Percentiles rank a stretch among this genome's conserved stretches.
Conservation (phyloP, 768 basidiomycete species). For the Gymnopilus junonius region DNA sequence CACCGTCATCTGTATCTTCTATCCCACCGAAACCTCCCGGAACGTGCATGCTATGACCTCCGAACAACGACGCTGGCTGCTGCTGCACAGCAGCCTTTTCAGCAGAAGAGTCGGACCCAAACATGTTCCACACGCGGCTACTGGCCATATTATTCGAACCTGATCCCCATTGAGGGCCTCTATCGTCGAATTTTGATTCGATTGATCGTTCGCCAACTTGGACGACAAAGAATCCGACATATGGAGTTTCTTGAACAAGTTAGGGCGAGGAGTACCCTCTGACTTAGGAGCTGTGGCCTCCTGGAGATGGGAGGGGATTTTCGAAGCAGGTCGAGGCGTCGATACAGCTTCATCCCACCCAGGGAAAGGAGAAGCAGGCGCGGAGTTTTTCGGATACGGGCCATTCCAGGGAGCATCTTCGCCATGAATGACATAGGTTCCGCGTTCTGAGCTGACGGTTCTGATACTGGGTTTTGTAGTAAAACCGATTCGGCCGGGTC, state of each 20-base stretch:
- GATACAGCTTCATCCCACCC: conserved; percentile 14
- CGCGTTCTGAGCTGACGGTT: background rate
- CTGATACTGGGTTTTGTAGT: background rate
- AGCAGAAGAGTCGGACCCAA: conserved; percentile 10
- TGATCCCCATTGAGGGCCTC: conserved; percentile 20
- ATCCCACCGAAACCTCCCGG: conserved; percentile 23
- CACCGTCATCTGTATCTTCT: conserved; percentile 13
- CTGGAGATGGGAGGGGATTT: conserved; percentile 26
- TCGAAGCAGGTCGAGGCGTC: conserved; percentile 29
- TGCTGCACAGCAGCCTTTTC: background rate
- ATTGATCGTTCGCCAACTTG: background rate
- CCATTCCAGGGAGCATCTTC: conserved; percentile 16
- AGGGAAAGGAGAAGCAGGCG: background rate
- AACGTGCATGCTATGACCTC: conserved; percentile 8
- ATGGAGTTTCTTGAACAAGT: conserved; percentile 11
- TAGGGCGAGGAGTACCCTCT: conserved; percentile 14
- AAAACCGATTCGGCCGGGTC: background rate
- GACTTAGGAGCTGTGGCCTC: conserved; percentile 9
- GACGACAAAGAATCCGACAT: background rate
- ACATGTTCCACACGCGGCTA: conserved; percentile 23
- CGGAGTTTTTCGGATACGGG: conserved; percentile 3
- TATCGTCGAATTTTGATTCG: conserved; percentile 16
- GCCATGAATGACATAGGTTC: conserved; percentile 12
- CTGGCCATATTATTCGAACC: conserved; percentile 1
- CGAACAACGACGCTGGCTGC: conserved; percentile 4